Conservation (phyloP, 306 rosid genomes). For the Luffa aegyptiaca region DNA sequence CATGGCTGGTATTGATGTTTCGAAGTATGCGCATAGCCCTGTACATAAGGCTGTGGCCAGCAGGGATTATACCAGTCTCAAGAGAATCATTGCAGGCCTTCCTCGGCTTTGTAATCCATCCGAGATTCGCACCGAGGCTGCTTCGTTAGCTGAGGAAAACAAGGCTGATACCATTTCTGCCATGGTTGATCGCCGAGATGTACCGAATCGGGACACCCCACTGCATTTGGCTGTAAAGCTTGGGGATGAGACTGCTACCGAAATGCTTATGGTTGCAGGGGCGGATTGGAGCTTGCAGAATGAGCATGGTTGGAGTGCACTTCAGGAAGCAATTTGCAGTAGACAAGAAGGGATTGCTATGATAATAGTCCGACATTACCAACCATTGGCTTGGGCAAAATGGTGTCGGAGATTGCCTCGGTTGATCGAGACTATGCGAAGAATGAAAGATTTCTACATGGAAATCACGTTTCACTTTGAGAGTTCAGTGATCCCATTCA, state of each 20-base stretch:
- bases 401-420: conserved; percentile 99
- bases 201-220: conserved; percentile 80
- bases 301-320: conserved; percentile 98
- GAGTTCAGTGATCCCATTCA: conserved; percentile 97
- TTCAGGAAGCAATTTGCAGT: conserved; percentile 91
- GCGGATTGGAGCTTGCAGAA: conserved; percentile 99
- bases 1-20: conserved; percentile 78
- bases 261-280: conserved; percentile 91
- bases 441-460: conserved; percentile 98
- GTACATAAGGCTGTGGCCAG: conserved; percentile 74
- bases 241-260: conserved; percentile 66
- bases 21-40: conserved; percentile 72
- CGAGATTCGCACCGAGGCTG: conserved; percentile 57
- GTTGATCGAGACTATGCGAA: conserved; percentile 66
- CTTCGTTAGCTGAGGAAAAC: conserved; percentile 69
- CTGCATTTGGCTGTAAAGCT: conserved; percentile 90
- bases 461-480: conserved; percentile 96
- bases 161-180: conserved; percentile 79
- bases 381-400: conserved; percentile 98
- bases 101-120: conserved; percentile 56
- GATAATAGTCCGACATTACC: conserved; percentile 79
- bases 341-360: conserved; percentile 79
- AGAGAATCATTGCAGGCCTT: conserved; percentile 47
- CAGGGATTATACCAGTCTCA: conserved; percentile 67
- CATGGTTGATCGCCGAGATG: conserved; percentile 79